A percentile compares a stretch with the other conserved stretches of the same genome.
phyloP scores from a whole-genome alignment of 2,329 filamentous ascomycete species.

The Cladophialophora immunda region DNA sequence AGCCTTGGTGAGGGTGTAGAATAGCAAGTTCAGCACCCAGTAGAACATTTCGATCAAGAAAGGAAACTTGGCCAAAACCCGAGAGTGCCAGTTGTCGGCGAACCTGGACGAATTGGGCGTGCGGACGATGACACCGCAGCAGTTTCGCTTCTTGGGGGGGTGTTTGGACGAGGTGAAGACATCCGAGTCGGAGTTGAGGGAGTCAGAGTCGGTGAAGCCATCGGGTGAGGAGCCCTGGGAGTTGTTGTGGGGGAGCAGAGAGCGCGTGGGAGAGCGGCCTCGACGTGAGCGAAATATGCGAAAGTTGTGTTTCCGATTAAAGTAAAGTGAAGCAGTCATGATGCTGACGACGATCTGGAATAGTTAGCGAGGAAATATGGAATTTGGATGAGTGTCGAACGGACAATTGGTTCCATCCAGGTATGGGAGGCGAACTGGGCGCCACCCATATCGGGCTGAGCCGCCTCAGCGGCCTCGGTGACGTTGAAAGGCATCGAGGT shows the following conservation, averaged over 20 bases:
- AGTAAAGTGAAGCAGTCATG: conserved; percentile 58
- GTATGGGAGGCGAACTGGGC: conserved; percentile 48
- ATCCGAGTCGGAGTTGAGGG: conserved; percentile 49
- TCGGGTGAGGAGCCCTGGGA: conserved; percentile 35
- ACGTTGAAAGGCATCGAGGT: conserved; percentile 28
- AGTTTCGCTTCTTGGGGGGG: conserved; percentile 60
- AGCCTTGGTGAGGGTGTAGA: conserved; percentile 68
- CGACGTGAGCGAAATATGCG: conserved; percentile 49
- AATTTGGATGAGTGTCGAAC: conserved; percentile 25
- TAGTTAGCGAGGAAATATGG: conserved; percentile 6
- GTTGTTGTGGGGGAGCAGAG: conserved; percentile 31
- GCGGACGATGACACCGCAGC: conserved; percentile 60
- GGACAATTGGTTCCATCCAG: conserved; percentile 49
- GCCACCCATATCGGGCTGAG: conserved; percentile 45
- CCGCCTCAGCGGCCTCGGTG: conserved; percentile 30
- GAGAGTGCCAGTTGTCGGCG: conserved; percentile 66
- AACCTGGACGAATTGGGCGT: conserved; percentile 71
- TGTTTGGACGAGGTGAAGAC: conserved; percentile 47
- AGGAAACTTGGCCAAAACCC: conserved; percentile 72
- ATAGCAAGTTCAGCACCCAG: conserved; percentile 72
- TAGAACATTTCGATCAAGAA: conserved; percentile 79
- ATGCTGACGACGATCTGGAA: conserved; percentile 61
- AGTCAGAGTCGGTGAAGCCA: conserved; percentile 41
- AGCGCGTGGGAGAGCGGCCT: conserved; percentile 37
- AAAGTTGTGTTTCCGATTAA: conserved; percentile 57